Conservation (phyloP, 257 asterid genomes). For the Solanum dulcamara region DNA sequence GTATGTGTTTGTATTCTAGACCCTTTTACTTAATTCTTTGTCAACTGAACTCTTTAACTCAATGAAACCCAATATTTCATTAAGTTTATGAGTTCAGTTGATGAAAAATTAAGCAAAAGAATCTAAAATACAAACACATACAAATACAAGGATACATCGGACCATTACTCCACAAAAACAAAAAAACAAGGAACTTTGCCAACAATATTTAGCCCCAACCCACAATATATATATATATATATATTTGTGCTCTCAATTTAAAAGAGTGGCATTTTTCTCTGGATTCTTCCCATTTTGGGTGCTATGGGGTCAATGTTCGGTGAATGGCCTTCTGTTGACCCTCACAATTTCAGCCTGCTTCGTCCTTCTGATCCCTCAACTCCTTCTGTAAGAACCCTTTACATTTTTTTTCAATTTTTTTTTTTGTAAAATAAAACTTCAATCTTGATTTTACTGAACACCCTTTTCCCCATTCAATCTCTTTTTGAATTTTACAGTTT, state of each 20-base stretch:
- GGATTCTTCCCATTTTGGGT: not conserved
- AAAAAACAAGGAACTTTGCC: not conserved
- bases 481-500: not conserved
- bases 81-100: no score
- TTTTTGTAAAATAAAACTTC: not conserved
- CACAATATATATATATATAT: not conserved
- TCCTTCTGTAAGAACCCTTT: conserved; percentile 16
- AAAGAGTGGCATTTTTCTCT: not conserved
- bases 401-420: not conserved
- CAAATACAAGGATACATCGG: no score
- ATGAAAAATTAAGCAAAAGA: no score
- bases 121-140: no score
- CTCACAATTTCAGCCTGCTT: conserved; percentile 32
- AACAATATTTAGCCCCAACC: not conserved
- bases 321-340: conserved; percentile 30
- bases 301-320: conserved; percentile 23
- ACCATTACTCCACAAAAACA: no score
- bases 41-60: no score
- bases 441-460: not conserved
- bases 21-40: no score
- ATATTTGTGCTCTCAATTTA: not conserved
- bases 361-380: conserved; percentile 17
- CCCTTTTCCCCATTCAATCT: not conserved
- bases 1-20: no score
- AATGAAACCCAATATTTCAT: no score